Conservation (phyloP, 257 asterid genomes). For the Nicotiana noctiflora region DNA sequence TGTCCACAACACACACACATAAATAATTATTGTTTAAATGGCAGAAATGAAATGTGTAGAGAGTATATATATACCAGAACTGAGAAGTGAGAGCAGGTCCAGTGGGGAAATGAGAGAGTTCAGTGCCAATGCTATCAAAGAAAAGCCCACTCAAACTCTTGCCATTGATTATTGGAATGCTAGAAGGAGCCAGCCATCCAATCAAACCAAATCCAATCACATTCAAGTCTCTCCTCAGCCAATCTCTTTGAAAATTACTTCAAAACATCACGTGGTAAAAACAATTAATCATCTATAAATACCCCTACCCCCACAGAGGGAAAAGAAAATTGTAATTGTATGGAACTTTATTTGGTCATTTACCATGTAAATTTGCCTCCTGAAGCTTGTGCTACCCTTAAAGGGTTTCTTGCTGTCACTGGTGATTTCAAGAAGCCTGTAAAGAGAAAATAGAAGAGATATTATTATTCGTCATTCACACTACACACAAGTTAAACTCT, state of each 20-base stretch:
- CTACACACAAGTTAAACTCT: no score
- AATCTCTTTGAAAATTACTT: slow-evolving; percentile 64
- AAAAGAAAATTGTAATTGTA: not conserved
- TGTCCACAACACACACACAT: slow-evolving; percentile 14
- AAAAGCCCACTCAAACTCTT: slow-evolving; percentile 80
- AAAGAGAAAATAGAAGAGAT: not conserved
- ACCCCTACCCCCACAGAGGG: no score
- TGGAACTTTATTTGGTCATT: not conserved
- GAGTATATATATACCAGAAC: slow-evolving; percentile 44
- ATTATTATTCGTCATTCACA: not conserved
- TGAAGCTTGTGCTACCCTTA: slow-evolving; percentile 55
- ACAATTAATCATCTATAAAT: not conserved
- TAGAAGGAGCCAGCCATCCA: slow-evolving; percentile 95
- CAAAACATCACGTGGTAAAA: slow-evolving; percentile 3
- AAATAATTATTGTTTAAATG: no score
- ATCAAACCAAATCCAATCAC: slow-evolving; percentile 93
- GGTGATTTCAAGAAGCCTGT: slow-evolving; percentile 54
- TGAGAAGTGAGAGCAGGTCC: slow-evolving; percentile 70
- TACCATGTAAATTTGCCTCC: slow-evolving; percentile 80
- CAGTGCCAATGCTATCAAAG: slow-evolving; percentile 84
- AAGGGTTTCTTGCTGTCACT: slow-evolving; percentile 59
- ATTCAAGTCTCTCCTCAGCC: slow-evolving; percentile 79
- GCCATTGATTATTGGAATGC: slow-evolving; percentile 73
- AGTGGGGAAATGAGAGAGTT: slow-evolving; percentile 82
- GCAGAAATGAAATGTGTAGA: not conserved